These are phyloP conservation scores for Tricholoma bakamatsutake DNA, from an alignment of 768 basidiomycete genomes.

Conservation along the genomic window DNA sequence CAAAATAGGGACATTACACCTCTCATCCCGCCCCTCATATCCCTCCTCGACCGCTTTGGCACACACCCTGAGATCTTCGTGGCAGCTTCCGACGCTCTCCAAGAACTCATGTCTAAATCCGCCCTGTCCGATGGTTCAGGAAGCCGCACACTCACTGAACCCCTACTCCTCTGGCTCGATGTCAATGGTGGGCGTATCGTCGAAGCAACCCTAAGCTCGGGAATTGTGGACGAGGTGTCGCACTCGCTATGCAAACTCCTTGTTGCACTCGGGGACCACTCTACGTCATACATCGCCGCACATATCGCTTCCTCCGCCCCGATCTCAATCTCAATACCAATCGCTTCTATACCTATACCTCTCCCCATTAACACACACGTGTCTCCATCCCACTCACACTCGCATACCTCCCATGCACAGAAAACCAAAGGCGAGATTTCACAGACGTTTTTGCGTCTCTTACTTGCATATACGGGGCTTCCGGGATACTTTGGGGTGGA, in stretches of 20 bases:
- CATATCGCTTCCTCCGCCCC: slow-evolving; percentile 49
- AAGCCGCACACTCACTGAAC: slow-evolving; percentile 71
- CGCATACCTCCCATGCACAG: slow-evolving; percentile 2
- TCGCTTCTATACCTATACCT: slow-evolving; percentile 10
- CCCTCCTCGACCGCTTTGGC: slow-evolving; percentile 48
- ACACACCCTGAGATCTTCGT: slow-evolving; percentile 53
- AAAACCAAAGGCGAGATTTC: slow-evolving; percentile 45
- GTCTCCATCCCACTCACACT: not conserved
- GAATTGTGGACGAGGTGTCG: slow-evolving; percentile 49
- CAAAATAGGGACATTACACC: slow-evolving; percentile 57
- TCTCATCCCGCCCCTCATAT: slow-evolving; percentile 60
- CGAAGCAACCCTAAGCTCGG: slow-evolving; percentile 27
- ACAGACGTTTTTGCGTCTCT: slow-evolving; percentile 64
- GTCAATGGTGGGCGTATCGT: slow-evolving; percentile 44
- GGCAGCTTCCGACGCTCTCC: slow-evolving; percentile 62
- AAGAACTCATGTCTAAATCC: slow-evolving; percentile 75
- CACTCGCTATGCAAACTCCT: slow-evolving; percentile 79
- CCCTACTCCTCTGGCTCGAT: slow-evolving; percentile 76
- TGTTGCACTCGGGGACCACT: slow-evolving; percentile 81
- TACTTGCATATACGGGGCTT: slow-evolving; percentile 67
- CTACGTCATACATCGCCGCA: slow-evolving; percentile 66
- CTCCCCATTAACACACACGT: not conserved
- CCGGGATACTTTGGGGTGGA: slow-evolving; percentile 77
- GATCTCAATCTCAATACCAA: slow-evolving; percentile 22
- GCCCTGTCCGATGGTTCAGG: slow-evolving; percentile 68